These are phyloP conservation scores for Gamarada debralockiae DNA, from an alignment of 495 filamentous ascomycete species.

Conservation along the genomic window DNA sequence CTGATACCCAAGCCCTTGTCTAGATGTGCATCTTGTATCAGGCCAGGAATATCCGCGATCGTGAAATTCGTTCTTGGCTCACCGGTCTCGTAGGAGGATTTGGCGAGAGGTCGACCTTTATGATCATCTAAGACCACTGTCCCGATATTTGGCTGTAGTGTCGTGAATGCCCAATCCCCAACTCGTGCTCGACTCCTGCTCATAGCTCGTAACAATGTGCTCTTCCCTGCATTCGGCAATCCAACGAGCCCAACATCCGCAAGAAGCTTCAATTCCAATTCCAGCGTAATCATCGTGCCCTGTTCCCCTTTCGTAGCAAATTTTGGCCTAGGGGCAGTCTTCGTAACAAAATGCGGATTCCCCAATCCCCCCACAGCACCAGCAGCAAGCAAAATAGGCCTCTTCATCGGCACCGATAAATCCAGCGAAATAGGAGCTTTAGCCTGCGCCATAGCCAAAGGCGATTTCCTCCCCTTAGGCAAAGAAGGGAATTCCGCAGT, in stretches of 20 bases:
- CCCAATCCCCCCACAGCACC: slow-evolving; percentile 87
- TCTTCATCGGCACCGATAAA: slow-evolving; percentile 72
- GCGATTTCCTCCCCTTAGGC: slow-evolving; percentile 50
- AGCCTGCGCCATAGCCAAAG: slow-evolving; percentile 59
- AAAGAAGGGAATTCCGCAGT: slow-evolving; percentile 55
- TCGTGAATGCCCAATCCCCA: slow-evolving; percentile 96
- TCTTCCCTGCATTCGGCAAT: slow-evolving; percentile 94
- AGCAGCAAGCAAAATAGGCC: slow-evolving; percentile 83
- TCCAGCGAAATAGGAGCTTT: slow-evolving; percentile 73
- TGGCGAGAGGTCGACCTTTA: slow-evolving; percentile 54
- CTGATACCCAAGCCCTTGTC: slow-evolving; percentile 89
- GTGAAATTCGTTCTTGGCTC: slow-evolving; percentile 73
- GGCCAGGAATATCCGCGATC: slow-evolving; percentile 91
- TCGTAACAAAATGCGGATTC: slow-evolving; percentile 86
- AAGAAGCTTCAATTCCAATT: slow-evolving; percentile 90
- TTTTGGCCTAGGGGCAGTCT: slow-evolving; percentile 63
- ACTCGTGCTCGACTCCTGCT: slow-evolving; percentile 83
- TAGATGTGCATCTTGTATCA: slow-evolving; percentile 86
- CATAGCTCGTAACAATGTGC: slow-evolving; percentile 82
- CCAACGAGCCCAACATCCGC: slow-evolving; percentile 94
- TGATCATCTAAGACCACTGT: slow-evolving; percentile 88
- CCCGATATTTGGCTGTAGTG: slow-evolving; percentile 87
- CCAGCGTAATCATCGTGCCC: slow-evolving; percentile 71
- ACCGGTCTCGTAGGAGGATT: slow-evolving; percentile 25
- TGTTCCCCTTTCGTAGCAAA: slow-evolving; percentile 84